Evolutionary conservation across 148 eudicot species (phyloP).

Genomic region (Rhododendron ovatum): DNA sequence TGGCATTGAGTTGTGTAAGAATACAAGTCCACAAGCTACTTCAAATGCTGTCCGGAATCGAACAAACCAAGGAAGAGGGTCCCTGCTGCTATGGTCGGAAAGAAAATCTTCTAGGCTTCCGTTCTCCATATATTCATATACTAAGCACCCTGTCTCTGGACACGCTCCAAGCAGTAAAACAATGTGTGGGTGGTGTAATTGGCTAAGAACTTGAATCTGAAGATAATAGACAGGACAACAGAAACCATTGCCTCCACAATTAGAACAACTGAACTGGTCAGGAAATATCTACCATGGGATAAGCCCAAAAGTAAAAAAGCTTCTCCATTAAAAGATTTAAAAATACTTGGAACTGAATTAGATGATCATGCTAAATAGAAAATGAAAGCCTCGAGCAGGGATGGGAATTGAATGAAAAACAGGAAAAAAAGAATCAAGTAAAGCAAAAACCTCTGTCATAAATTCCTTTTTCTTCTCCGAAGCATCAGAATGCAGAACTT

Average conservation of each 20-base stretch:
- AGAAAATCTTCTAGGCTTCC: slow-evolving; percentile 68
- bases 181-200: slow-evolving; percentile 65
- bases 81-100: slow-evolving; percentile 17
- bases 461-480: slow-evolving; percentile 68
- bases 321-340: not conserved
- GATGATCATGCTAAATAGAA: not conserved
- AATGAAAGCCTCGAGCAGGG: not conserved
- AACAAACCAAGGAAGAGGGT: slow-evolving; percentile 61
- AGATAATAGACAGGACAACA: slow-evolving; percentile 12
- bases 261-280: slow-evolving; percentile 9
- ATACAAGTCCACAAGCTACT: slow-evolving; percentile 68
- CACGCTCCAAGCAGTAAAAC: slow-evolving; percentile 82
- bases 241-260: not conserved
- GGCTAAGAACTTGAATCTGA: slow-evolving; percentile 70
- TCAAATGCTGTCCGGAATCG: slow-evolving; percentile 67
- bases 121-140: slow-evolving; percentile 72
- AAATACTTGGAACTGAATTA: not conserved
- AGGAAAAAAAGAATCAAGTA: not conserved
- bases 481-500: slow-evolving; percentile 63
- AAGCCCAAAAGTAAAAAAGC: not conserved
- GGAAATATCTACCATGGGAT: not conserved
- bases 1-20: slow-evolving; percentile 64
- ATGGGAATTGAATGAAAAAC: slow-evolving; percentile 19
- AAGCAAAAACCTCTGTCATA: slow-evolving; percentile 51
- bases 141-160: slow-evolving; percentile 67